Evolutionary conservation across 768 basidiomycete species (phyloP).

Genomic region (Leccinum subtestaceum): DNA sequence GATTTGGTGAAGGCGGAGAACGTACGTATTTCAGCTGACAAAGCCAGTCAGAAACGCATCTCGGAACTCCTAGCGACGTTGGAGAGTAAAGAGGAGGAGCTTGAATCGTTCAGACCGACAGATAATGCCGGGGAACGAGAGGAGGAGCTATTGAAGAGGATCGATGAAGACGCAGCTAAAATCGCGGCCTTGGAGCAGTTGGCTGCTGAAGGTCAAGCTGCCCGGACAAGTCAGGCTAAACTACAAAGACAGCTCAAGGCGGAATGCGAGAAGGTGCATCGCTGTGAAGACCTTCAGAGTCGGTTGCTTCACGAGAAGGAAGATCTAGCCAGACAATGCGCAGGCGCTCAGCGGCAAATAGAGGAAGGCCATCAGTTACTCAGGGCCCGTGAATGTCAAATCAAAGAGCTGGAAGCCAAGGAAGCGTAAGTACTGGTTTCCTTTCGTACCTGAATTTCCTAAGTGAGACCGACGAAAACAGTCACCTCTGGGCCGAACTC

Average conservation of each 20-base stretch:
- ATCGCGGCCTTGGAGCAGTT: conserved; percentile 55
- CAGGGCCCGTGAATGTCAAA: conserved; percentile 20
- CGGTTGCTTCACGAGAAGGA: conserved; percentile 57
- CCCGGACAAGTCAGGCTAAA: conserved; percentile 29
- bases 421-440: conserved; percentile 27
- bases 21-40: conserved; percentile 55
- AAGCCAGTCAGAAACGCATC: conserved; percentile 42
- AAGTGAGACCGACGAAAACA: conserved; percentile 8
- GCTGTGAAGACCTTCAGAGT: conserved; percentile 41
- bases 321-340: conserved; percentile 42
- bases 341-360: conserved; percentile 37
- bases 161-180: conserved; percentile 72
- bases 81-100: conserved; percentile 59
- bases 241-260: conserved; percentile 40
- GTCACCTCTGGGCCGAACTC: conserved; percentile 22
- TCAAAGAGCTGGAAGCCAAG: conserved; percentile 22
- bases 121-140: conserved; percentile 50
- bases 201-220: conserved; percentile 40
- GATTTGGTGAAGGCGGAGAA: conserved; percentile 55
- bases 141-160: conserved; percentile 56
- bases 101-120: conserved; percentile 41
- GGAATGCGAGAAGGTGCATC: conserved; percentile 40
- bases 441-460: neutral
- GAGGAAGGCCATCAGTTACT: conserved; percentile 22
- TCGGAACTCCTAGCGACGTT: conserved; percentile 42